phyloP scores from a whole-genome alignment of 202 grass and related monocot species.

The Bolboschoenoplectus hybrid region DNA sequence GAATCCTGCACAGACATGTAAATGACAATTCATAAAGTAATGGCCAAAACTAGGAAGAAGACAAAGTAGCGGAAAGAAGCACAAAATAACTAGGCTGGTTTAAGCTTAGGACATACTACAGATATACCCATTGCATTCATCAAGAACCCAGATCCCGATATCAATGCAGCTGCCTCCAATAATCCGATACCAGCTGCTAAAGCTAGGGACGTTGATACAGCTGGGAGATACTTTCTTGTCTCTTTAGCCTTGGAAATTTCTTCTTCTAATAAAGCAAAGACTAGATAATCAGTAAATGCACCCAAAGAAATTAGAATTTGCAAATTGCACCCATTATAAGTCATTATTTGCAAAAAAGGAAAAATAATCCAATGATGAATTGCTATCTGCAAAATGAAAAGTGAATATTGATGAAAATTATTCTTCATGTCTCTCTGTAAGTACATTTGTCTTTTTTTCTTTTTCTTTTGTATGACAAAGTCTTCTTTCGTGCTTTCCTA shows the following conservation, averaged over 20 bases:
- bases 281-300: slow-evolving; percentile 30
- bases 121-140: slow-evolving; percentile 77
- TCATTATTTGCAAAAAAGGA: neutral
- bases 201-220: slow-evolving; percentile 76
- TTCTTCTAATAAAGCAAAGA: slow-evolving; percentile 48
- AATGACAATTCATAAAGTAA: slow-evolving; percentile 9
- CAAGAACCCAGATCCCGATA: slow-evolving; percentile 59
- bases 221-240: slow-evolving; percentile 68
- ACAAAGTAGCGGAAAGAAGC: slow-evolving; percentile 30
- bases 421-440: neutral
- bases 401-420: neutral
- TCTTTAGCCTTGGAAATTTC: slow-evolving; percentile 2
- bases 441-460: neutral
- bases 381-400: neutral
- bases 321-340: neutral
- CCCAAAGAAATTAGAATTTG: neutral
- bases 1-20: slow-evolving; percentile 59
- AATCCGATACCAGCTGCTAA: slow-evolving; percentile 73
- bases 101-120: slow-evolving; percentile 56
- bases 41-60: neutral
- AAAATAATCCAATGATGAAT: neutral
- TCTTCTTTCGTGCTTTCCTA: neutral
- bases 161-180: slow-evolving; percentile 53
- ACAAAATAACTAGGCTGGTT: neutral
- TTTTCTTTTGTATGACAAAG: neutral